phyloP scores from a whole-genome alignment of 1,284 basidiomycete species.

The Vanrija sp. region DNA sequence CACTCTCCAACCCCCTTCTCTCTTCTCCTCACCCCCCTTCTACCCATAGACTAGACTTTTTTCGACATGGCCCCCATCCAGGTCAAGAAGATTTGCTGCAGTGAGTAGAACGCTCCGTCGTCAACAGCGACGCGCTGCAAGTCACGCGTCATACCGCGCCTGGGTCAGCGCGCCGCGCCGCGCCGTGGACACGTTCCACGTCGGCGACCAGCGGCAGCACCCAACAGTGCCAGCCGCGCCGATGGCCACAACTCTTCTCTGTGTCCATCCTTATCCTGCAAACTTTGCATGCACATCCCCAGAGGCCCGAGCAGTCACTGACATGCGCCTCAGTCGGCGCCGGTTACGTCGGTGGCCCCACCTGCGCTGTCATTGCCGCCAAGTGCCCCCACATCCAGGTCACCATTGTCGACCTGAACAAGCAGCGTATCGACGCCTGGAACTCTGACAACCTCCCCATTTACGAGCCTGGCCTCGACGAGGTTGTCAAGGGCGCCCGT shows the following conservation, averaged over 20 bases:
- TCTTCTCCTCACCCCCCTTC: not conserved
- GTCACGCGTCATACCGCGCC: not conserved
- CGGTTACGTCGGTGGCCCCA: constrained; percentile 93
- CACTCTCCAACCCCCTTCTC: not conserved
- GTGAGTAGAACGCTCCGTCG: constrained; percentile 55
- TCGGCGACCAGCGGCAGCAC: not conserved
- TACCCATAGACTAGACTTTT: not conserved
- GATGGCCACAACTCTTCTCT: not conserved
- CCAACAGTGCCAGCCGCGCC: not conserved
- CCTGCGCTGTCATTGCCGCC: constrained; percentile 75
- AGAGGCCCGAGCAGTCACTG: not conserved
- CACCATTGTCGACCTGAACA: constrained; percentile 97
- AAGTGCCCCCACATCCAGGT: constrained; percentile 80
- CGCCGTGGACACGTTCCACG: not conserved
- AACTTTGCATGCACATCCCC: not conserved
- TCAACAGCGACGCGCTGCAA: not conserved
- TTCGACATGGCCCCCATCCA: constrained; percentile 53
- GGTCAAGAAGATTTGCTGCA: constrained; percentile 85
- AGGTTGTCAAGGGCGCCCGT: constrained; percentile 80
- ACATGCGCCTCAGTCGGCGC: constrained; percentile 68
- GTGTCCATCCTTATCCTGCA: not conserved
- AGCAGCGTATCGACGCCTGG: constrained; percentile 92
- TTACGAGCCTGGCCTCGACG: constrained; percentile 96
- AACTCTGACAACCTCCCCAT: constrained; percentile 67
- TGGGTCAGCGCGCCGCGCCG: not conserved